Percentiles rank a stretch among this genome's conserved stretches.
Evolutionary conservation across 75 land plant species (phyloP).

Genomic region (Picea glauca): DNA sequence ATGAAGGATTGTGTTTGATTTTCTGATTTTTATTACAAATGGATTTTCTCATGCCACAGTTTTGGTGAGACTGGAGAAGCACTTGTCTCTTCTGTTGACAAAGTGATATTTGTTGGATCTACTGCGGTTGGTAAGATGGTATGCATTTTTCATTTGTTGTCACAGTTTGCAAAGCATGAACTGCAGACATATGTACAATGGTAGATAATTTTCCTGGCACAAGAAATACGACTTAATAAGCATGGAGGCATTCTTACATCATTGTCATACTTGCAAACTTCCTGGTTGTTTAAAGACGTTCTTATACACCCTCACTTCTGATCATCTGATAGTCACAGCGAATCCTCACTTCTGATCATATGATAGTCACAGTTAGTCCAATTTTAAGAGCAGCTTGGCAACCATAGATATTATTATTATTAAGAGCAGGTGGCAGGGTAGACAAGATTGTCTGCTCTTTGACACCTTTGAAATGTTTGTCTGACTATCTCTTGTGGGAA

Average conservation of each 20-base stretch:
- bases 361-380: neutral
- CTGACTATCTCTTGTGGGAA: neutral
- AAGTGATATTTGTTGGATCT: constrained; percentile 92
- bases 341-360: neutral
- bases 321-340: neutral
- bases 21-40: constrained; percentile 7
- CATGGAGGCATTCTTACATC: neutral
- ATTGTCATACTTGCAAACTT: neutral
- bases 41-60: constrained; percentile 22
- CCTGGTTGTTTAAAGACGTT: neutral
- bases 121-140: constrained; percentile 86
- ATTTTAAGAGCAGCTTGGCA: neutral
- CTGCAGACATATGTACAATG: neutral
- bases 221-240: neutral
- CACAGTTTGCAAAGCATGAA: neutral
- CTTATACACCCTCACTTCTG: neutral
- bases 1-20: constrained; percentile 2
- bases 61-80: constrained; percentile 92
- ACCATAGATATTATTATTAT: neutral
- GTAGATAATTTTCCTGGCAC: neutral
- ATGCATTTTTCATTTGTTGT: constrained; percentile 6
- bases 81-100: constrained; percentile 79
- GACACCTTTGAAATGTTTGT: neutral
- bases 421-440: neutral
- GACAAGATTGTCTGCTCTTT: neutral